Base-by-base conservation (phyloP, 768 basidiomycete genomes). In the Russula olivacea region DNA sequence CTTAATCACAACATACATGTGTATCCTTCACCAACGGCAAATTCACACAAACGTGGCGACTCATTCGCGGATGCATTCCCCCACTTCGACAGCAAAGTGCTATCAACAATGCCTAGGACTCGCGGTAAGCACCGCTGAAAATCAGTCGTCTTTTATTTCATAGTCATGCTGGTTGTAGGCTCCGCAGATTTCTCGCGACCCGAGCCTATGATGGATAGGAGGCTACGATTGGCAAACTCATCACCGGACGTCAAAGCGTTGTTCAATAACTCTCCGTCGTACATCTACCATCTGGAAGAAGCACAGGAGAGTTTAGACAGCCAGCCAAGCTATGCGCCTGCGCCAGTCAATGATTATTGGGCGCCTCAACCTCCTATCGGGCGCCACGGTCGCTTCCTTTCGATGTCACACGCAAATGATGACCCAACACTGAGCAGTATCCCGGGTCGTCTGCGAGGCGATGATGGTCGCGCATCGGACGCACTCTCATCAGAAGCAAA, bases 21-120 rank as follows among this genome's bases (percentile, higher is more conserved):
- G 61, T 91, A 91, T 74, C 88, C 90, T 25, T 86, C 89, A 30
- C 82, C 87, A 17, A 86, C 87, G 9, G 82, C 85, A n/a, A 85
- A 88, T 60, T 83, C 83, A 2, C 91, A 91, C 73, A 93, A 88
- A 74, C 81, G 93, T 51, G 89, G 88, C 8, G 95, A 98, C 71
- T 93, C 93, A 1, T 95, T 96, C 71, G 88, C 93, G 38, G 93
- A 96, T 71, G 91, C 94, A 2, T 95, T 96, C 80, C 91, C 93
- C 28, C 93, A 96, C 74, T 96, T 97, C 73, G 93, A 97, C 72
- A 93, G 91, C 76, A 97, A 94, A 74, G 85, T 97, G 1, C 79
- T 97, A 53, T 87, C 93, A 17, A 87, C 89, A 10, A 81, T 85
- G 69, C 83, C 85, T 55, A 82, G 84, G 62, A 88, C 89, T 71